Conservation (phyloP, 2,329 filamentous ascomycete species). For the Penicillium fuscoglaucum region DNA sequence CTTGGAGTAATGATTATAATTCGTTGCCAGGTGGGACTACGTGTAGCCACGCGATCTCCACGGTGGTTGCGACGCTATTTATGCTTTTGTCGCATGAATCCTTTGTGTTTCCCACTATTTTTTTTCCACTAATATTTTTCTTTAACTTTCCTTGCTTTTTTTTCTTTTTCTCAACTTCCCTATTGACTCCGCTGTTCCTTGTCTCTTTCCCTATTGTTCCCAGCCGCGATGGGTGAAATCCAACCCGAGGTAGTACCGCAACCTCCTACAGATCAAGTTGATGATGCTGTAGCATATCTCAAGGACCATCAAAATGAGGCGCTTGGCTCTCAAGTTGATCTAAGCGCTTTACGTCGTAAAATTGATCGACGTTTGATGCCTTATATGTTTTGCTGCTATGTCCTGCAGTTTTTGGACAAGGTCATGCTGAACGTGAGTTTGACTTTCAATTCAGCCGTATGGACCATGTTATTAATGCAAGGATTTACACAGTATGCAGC, state of each 20-base stretch:
- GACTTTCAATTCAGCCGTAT: background rate
- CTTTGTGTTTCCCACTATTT: background rate
- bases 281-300: slow-evolving; percentile 27
- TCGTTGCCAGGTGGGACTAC: background rate
- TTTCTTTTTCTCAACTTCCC: background rate
- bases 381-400: slow-evolving; percentile 35
- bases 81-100: background rate
- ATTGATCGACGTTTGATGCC: slow-evolving; percentile 37
- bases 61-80: background rate
- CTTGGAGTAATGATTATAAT: background rate
- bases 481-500: slow-evolving; percentile 49
- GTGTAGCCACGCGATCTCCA: background rate
- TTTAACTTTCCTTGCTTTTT: background rate
- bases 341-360: slow-evolving; percentile 29
- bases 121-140: background rate
- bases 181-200: too few relatives aligned
- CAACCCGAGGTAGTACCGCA: slow-evolving; percentile 6
- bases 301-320: slow-evolving; percentile 14
- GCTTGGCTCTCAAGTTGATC: slow-evolving; percentile 15
- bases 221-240: slow-evolving; percentile 17
- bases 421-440: slow-evolving; percentile 32
- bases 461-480: background rate
- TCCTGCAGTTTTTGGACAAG: slow-evolving; percentile 39
- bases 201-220: background rate
- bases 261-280: slow-evolving; percentile 7